A percentile compares a stretch with the other conserved stretches of the same genome.
These are phyloP conservation scores for Glycine tomentella DNA, from an alignment of 306 rosid genomes.

Conservation along the genomic window DNA sequence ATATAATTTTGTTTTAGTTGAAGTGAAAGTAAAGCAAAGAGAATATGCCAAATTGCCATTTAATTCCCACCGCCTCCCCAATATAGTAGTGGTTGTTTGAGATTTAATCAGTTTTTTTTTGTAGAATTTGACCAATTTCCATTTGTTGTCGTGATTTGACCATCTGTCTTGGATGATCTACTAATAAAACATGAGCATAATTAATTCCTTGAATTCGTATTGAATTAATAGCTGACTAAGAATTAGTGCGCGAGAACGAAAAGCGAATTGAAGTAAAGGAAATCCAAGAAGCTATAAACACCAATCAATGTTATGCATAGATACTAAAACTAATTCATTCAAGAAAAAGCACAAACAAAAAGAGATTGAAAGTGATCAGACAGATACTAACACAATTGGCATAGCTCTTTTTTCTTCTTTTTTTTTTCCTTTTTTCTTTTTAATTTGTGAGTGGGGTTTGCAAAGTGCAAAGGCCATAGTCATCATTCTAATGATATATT, in stretches of 20 bases:
- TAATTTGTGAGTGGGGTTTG: slow-evolving; percentile 31
- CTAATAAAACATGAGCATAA: not conserved
- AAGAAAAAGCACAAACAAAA: not conserved
- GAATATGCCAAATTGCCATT: slow-evolving; percentile 9
- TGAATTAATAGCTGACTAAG: slow-evolving; percentile 24
- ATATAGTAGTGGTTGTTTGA: slow-evolving; percentile 49
- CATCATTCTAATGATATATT: too few species aligned
- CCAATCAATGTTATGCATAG: slow-evolving; percentile 45
- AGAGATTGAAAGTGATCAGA: not conserved
- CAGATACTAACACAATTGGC: not conserved
- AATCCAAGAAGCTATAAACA: slow-evolving; percentile 52
- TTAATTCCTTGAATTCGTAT: slow-evolving; percentile 14
- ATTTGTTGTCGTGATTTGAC: slow-evolving; percentile 41
- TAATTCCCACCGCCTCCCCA: slow-evolving; percentile 38
- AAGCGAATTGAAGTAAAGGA: not conserved
- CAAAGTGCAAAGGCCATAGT: slow-evolving; percentile 11
- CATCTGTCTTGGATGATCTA: not conserved
- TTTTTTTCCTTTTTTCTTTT: not conserved
- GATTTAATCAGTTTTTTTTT: slow-evolving; percentile 29
- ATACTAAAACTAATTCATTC: slow-evolving; percentile 3
- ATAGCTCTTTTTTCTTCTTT: not conserved
- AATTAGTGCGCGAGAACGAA: slow-evolving; percentile 6
- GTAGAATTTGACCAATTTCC: slow-evolving; percentile 46
- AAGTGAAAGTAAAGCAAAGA: slow-evolving; percentile 46
- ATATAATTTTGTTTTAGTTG: slow-evolving; percentile 30